Evolutionary conservation across 352 stramenopile genomes (phyloP), one percentile per base, ranked within the genome.

Genomic region (Ophiocytium majus): DNA sequence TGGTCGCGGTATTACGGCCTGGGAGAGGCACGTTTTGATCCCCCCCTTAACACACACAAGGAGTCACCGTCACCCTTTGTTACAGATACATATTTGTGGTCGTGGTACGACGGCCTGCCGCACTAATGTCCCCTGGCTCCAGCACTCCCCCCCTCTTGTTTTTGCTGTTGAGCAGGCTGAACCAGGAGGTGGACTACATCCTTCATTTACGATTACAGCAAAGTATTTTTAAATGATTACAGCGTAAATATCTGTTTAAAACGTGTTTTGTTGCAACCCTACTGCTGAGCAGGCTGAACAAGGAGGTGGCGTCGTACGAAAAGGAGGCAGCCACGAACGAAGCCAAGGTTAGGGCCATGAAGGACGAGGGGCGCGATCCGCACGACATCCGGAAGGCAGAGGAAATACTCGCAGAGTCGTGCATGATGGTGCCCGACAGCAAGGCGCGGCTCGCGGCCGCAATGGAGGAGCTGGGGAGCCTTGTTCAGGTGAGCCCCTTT

Each of bases 341-440:
- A 90, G 78, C 49, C 34, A 93, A 92, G 85, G 83, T 95, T 33
- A 37, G 92, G 84, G 81, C 90, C 82, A 95, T 95, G 92, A 92
- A 92, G 83, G 86, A 91, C 31, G 87, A 93, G n/a, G 85, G 90
- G 28, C 89, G 87, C 74, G 92, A 95, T 90, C 79, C 84, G 0
- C 93, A 94, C 75, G 92, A 95, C 81, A 93, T 95, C 28, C 93
- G 93, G 87, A 94, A 94, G 82, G 93, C 94, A 80, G 79, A 93
- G 71, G 92, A 95, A 86, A 92, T 85, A 63, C 28, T 82, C 1
- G 33, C 76, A 71, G 92, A 95, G 90, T 93, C 89, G 84, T 89
- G 92, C 79, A 95, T 95, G 92, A 95, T 95, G 92, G 91, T 95
- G 63, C 92, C 92, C 0, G 92, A 95, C 79, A 94, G 91, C 79